Base-by-base conservation (phyloP, 768 basidiomycete genomes). In the Phaeolepiota aurea region DNA sequence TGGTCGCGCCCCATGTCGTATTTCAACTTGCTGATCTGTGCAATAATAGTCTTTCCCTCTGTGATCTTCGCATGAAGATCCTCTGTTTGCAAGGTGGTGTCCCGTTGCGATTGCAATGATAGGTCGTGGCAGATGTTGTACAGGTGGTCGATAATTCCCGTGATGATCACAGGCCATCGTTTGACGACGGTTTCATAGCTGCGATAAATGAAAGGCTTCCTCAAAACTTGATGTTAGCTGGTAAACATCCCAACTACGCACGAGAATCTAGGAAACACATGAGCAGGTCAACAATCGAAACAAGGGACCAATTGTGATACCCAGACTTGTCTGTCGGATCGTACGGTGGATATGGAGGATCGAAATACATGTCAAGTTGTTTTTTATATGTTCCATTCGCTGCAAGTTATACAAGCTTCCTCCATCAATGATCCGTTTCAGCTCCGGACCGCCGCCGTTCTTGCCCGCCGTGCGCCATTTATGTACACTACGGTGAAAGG, bases 1-100 rank as follows among this genome's bases (percentile, higher is more conserved):
- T 74, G 74, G 58, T 94, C 82, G 46, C 85, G 69, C 0, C 77
- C 81, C 86, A 96, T 93, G 53, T 83, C 78, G 60, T 91, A 87
- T 63, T 94, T 97, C 45, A 97, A 62, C 55, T 75, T 74, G 51
- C 81, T 78, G 37, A 87, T 66, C 53, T 74, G 69, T 43, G 76
- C 71, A 40, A 97, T 90, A 45, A 96, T 77, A 11, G 50, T 64
- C 53, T 82, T 87, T 1, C 87, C 90, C 56, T 96, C 88, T n/a
- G 59, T 58, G 30, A 90, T 62, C 57, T 69, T 73, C n/a, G n/a
- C n/a, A n/a, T 43, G 45, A 11, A 45, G 42, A 16, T 44, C 44
- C 31, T 51, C 47, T 10, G 54, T 37, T 23, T 59, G 54, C n/a
- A n/a, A n/a, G n/a, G n/a, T n/a, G n/a, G n/a, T n/a, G n/a, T n/a